These are phyloP conservation scores for Vigna nakashimae DNA, from an alignment of 306 rosid genomes.

Conservation along the genomic window DNA sequence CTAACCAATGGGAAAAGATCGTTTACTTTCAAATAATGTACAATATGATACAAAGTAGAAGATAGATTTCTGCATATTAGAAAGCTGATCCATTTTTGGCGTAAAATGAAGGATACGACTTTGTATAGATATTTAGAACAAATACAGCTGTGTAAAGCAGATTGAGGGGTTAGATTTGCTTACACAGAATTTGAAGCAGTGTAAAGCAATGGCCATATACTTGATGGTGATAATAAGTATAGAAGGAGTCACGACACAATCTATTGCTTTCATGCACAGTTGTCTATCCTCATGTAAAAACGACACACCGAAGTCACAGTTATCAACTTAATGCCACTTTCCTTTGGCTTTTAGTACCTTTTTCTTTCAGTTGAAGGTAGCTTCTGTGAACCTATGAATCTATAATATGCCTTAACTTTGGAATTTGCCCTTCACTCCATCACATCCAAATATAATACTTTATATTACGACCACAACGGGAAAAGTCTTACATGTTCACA, in stretches of 20 bases:
- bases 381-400: neutral
- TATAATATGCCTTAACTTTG: constrained; percentile 11
- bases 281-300: neutral
- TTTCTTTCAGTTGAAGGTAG: neutral
- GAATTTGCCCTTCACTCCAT: neutral
- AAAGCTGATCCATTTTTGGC: neutral
- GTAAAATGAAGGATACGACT: neutral
- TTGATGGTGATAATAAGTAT: neutral
- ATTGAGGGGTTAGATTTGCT: neutral
- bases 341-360: neutral
- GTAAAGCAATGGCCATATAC: neutral
- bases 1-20: neutral
- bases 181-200: neutral
- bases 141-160: neutral
- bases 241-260: neutral
- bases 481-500: neutral
- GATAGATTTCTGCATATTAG: too few relatives aligned
- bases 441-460: neutral
- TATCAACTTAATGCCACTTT: neutral
- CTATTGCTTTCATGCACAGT: constrained; percentile 30
- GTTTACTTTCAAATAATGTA: neutral
- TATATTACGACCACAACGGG: neutral
- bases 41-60: neutral
- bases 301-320: constrained; percentile 30
- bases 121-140: neutral